Percentiles rank a stretch among this genome's conserved stretches.
Conservation (phyloP, 768 basidiomycete genomes). For the Rhizopogon salebrosus region DNA sequence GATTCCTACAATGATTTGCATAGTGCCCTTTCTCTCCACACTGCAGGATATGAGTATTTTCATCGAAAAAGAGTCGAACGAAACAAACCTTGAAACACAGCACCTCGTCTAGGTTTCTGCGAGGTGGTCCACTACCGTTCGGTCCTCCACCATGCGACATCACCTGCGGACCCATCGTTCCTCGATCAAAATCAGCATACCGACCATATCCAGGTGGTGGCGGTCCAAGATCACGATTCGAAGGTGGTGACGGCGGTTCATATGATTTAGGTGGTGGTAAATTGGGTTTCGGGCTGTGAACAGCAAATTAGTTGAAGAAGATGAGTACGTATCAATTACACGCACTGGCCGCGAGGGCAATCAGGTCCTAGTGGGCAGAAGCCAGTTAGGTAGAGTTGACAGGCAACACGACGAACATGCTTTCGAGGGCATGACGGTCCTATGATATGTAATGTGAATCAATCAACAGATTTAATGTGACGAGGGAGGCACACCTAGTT, state of each 20-base stretch:
- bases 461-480: slow-evolving; percentile 4
- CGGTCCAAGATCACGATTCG: slow-evolving; percentile 77
- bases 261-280: slow-evolving; percentile 70
- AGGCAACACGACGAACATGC: slow-evolving; percentile 87
- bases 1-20: slow-evolving; percentile 88
- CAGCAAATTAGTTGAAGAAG: slow-evolving; percentile 7
- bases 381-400: slow-evolving; percentile 86
- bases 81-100: slow-evolving; percentile 76
- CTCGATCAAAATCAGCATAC: slow-evolving; percentile 71
- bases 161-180: slow-evolving; percentile 29
- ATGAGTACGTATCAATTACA: slow-evolving; percentile 15
- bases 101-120: slow-evolving; percentile 79
- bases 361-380: slow-evolving; percentile 90
- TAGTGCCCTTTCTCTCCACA: slow-evolving; percentile 94
- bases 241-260: slow-evolving; percentile 69
- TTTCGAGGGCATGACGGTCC: slow-evolving; percentile 88
- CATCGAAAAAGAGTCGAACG: slow-evolving; percentile 1
- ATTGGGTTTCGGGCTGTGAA: slow-evolving; percentile 67
- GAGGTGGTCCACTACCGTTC: slow-evolving; percentile 33
- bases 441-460: slow-evolving; percentile 23
- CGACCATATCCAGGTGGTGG: slow-evolving; percentile 91
- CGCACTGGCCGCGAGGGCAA: slow-evolving; percentile 87
- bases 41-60: slow-evolving; percentile 30
- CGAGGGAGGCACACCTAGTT: slow-evolving; percentile 58
- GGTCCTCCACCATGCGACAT: slow-evolving; percentile 20